These are phyloP conservation scores for Anthracocystis panici-leucophaei DNA, from an alignment of 1,284 basidiomycete species.

Conservation along the genomic window DNA sequence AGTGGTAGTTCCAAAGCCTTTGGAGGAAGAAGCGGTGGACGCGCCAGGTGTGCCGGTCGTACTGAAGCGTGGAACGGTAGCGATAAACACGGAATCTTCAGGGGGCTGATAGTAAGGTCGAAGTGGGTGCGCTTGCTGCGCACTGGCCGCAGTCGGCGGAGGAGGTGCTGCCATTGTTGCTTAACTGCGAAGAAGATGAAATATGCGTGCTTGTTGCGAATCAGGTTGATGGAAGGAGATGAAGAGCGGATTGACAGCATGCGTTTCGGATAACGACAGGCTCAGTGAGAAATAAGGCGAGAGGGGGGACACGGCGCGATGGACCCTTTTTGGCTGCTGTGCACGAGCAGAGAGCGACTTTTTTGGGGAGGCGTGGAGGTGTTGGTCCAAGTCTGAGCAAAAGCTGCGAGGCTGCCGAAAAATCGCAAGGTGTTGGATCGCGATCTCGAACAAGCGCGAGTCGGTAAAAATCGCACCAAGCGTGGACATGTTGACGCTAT, in stretches of 20 bases:
- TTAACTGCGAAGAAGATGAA: background rate
- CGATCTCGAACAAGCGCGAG: background rate
- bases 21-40: conserved; percentile 14
- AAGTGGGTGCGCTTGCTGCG: conserved; percentile 52
- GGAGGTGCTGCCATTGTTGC: conserved; percentile 23
- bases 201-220: background rate
- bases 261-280: conserved; percentile 5
- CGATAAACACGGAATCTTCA: conserved; percentile 60
- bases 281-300: conserved; percentile 16
- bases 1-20: conserved; percentile 7
- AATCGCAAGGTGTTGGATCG: conserved; percentile 8
- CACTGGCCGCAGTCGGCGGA: conserved; percentile 13
- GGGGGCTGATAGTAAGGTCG: conserved; percentile 64
- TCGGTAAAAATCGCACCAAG: background rate
- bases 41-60: conserved; percentile 34
- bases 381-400: conserved; percentile 24
- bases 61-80: conserved; percentile 54
- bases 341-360: conserved; percentile 3
- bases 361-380: conserved; percentile 39
- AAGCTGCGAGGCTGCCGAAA: conserved; percentile 1
- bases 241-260: background rate
- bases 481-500: conserved; percentile 19
- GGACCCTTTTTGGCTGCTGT: conserved; percentile 21
- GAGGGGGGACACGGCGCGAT: conserved; percentile 9
- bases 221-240: conserved; percentile 1